Base-by-base conservation (phyloP, 495 filamentous ascomycete genomes). In the Penicillium desertorum region DNA sequence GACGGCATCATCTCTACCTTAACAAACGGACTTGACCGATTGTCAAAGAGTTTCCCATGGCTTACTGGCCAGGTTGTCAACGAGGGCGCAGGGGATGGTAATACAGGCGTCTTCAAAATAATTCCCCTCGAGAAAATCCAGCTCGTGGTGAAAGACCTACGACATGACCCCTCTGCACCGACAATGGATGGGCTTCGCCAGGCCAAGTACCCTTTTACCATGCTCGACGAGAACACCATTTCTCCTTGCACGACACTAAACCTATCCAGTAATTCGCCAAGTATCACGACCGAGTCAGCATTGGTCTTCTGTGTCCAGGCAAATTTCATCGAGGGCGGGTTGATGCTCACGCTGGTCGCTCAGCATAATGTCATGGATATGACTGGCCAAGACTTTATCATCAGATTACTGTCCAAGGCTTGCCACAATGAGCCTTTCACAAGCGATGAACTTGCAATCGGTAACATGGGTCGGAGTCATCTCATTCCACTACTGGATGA, bases 301-400 rank as follows among this genome's bases (percentile, higher is more conserved):
- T 76, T 79, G 27, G 77, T 83, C 14, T 76, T 85, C 54, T 54
- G 72, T 16, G 42, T 86, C 12, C 82, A 85, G 66, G 76, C 72
- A 0, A 85, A 67, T 58, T 80, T 82, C 64, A 76, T 86, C 48
- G 47, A 51, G 17, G 79, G 73, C 22, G 81, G 81, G 1, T 55
- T 86, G 8, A 56, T 74, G 14, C 68, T 86, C 30, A 79, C 76
- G 1, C 59, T 83, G 51, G 61, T 70, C 36, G 71, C 63, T 14
- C 71, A 82, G 32, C 83, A 86, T 56, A 66, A 76, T 34, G 56
- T 67, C 16, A 81, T 82, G 76, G 83, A 85, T 58, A 75, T 79
- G 69, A 78, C 69, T 3, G 83, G 83, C 7, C 80, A 81, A 62
- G 76, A 64, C 9, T 68, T 74, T 8, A 62, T 83, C 23, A 80